phyloP scores from a whole-genome alignment of 2,329 filamentous ascomycete species.

The Pestalotiopsis sp. region DNA sequence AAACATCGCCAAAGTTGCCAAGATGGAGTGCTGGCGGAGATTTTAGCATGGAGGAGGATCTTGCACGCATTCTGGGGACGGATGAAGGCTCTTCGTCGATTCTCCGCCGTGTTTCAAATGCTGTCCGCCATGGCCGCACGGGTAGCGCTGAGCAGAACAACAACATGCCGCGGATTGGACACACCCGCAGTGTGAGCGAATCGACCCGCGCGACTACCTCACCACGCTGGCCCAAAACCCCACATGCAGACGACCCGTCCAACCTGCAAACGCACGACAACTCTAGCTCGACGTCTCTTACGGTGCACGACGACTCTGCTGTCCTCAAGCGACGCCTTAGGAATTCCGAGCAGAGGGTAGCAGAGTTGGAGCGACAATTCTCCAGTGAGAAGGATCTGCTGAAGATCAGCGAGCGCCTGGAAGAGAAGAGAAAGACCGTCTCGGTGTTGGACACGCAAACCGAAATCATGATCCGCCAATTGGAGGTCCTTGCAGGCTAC shows the following conservation, averaged over 20 bases:
- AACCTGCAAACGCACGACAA: conserved; percentile 60
- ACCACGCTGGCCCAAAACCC: conserved; percentile 72
- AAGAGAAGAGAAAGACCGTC: conserved; percentile 94
- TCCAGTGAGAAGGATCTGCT: conserved; percentile 66
- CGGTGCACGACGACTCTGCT: conserved; percentile 64
- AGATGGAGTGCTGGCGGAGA: conserved; percentile 81
- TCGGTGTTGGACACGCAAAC: conserved; percentile 92
- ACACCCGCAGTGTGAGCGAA: conserved; percentile 67
- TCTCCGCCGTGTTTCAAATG: conserved; percentile 87
- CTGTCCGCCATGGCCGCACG: conserved; percentile 89
- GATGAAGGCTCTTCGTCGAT: conserved; percentile 81
- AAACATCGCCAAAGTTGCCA: conserved; percentile 68
- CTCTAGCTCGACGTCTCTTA: conserved; percentile 71
- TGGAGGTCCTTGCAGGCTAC: conserved; percentile 87
- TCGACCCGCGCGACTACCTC: conserved; percentile 67
- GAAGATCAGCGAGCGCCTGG: conserved; percentile 82
- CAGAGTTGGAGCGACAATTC: conserved; percentile 84
- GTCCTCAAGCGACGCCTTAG: conserved; percentile 76
- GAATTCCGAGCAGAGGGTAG: conserved; percentile 80
- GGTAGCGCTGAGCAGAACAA: conserved; percentile 70
- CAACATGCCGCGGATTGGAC: conserved; percentile 46
- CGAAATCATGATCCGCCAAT: conserved; percentile 91
- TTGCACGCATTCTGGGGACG: conserved; percentile 82
- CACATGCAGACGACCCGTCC: conserved; percentile 57
- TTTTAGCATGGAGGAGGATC: conserved; percentile 94